Base-by-base conservation (phyloP, 192 early-diverging fungal genomes). In the Coemansia sp. region DNA sequence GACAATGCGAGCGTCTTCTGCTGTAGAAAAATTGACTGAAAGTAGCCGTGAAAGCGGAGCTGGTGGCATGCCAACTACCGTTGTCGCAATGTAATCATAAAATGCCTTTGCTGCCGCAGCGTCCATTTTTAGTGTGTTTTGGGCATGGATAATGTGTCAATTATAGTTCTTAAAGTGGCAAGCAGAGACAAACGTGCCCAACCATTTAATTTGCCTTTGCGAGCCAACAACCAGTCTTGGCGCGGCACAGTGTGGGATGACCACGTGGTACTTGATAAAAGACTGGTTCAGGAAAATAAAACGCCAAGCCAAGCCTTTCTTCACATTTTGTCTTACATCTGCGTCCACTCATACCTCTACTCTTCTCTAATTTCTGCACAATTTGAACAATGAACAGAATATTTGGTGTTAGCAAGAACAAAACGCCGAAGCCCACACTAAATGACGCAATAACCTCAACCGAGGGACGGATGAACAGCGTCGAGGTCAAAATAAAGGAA, bases 401-500 rank as follows among this genome's bases (percentile, higher is more conserved):
- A 64, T 95, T 98, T 81, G 96, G 96, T 23, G 88, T 92, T 17
- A 73, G 84, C 51, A 97, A 94, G 75, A 82, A 84, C 39, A 88
- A 92, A 69, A 83, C 86, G 32, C 91, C 93, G 21, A 94, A 92
- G 65, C 90, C 94, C 12, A 94, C 91, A 32, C 85, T 98, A n/a
- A 75, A 79, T 38, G 94, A 95, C 60, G 96, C 94, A 54, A 96
- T 97, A 61, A 27, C 64, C 50, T 75, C 70, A 87, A 97, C 93
- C 14, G 97, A 99, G 66, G 67, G 71, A 21, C 87, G 97, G 52
- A 89, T 88, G 15, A 91, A 91, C 66, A 86, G 90, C 4, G 91
- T 98, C 3, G 93, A 95, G 58, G 93, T 93, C 65, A 97, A 97
- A 75, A 95, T 99, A 59, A 89, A 87, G 52, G 93, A 94, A 72